Conservation (phyloP, 129 eudicot species). For the Rutidosis leptorrhynchoides region DNA sequence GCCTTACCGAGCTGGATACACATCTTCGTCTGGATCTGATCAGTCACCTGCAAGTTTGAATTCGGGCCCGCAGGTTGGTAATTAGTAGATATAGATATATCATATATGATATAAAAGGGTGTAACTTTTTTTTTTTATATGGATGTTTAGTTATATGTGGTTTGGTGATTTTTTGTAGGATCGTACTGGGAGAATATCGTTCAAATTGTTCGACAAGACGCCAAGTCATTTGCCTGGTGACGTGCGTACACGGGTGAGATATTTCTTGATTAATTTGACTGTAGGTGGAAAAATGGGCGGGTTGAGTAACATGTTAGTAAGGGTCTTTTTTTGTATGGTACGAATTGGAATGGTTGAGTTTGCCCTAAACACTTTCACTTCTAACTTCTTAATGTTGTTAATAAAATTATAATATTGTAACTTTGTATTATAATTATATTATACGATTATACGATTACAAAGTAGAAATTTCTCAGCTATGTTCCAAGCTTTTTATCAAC, state of each 20-base stretch:
- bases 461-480: not conserved
- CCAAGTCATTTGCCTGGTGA: constrained; percentile 90
- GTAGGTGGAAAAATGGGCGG: not conserved
- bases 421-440: too few relatives aligned
- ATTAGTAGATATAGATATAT: constrained; percentile 1
- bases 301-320: not conserved
- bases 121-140: not conserved
- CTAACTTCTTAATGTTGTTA: not conserved
- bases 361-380: not conserved
- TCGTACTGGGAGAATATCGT: constrained; percentile 75
- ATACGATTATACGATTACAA: not conserved
- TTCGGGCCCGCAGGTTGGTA: constrained; percentile 86
- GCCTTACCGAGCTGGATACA: constrained; percentile 66
- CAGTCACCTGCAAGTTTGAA: constrained; percentile 79
- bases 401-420: not conserved
- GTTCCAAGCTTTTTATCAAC: not conserved
- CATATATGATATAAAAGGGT: not conserved
- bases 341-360: not conserved
- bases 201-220: constrained; percentile 85
- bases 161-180: constrained; percentile 37
- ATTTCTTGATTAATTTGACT: not conserved
- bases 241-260: constrained; percentile 36
- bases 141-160: not conserved
- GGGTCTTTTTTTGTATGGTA: not conserved
- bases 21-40: constrained; percentile 86